Evolutionary conservation across 2,329 filamentous ascomycete species (phyloP).

Genomic region (Rhinocladiella similis): DNA sequence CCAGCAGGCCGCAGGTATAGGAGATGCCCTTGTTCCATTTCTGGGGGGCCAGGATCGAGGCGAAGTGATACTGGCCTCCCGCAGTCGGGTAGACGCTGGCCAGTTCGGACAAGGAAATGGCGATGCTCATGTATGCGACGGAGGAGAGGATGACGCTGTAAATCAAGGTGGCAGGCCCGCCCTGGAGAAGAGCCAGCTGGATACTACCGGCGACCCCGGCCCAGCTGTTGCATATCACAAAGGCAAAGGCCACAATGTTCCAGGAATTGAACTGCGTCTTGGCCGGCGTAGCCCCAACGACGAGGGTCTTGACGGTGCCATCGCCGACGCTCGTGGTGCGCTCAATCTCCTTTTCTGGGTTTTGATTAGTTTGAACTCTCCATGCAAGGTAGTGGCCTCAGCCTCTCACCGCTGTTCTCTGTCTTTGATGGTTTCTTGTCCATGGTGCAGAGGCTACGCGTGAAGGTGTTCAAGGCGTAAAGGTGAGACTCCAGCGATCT

Average conservation of each 20-base stretch:
- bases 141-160: slow-evolving; percentile 13
- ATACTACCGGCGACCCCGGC: slow-evolving; percentile 29
- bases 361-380: too few species aligned
- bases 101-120: slow-evolving; percentile 31
- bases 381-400: too few species aligned
- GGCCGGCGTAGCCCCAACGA: too few species aligned
- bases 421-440: too few species aligned
- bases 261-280: too few species aligned
- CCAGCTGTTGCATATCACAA: slow-evolving; percentile 32
- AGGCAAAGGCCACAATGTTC: slow-evolving; percentile 12
- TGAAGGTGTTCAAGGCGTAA: too few species aligned
- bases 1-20: slow-evolving; percentile 28
- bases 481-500: too few species aligned
- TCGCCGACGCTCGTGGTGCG: too few species aligned
- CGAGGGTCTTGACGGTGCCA: too few species aligned
- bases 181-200: slow-evolving; percentile 20
- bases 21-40: slow-evolving; percentile 1
- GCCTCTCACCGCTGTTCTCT: too few species aligned
- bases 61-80: slow-evolving; percentile 35
- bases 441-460: too few species aligned
- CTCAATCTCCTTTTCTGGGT: too few species aligned
- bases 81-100: slow-evolving; percentile 34
- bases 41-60: slow-evolving; percentile 33
- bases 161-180: slow-evolving; percentile 11
- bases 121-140: slow-evolving; percentile 12